phyloP scores from a whole-genome alignment of 169 alveolate genomes.

The Plasmodium malariae region DNA sequence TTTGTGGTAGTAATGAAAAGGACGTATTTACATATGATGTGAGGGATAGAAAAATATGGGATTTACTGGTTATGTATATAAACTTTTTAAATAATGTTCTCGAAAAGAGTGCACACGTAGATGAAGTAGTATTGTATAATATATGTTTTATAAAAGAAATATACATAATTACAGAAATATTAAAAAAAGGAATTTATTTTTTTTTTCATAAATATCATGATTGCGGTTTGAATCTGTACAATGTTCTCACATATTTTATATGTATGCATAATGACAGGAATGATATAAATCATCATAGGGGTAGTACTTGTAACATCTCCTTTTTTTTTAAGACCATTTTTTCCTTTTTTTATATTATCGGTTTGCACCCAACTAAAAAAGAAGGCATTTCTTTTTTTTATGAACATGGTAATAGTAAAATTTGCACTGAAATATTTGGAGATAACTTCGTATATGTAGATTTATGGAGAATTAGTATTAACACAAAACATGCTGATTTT shows the following conservation, averaged over 20 bases:
- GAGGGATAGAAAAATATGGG: conserved; percentile 7
- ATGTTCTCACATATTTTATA: conserved; percentile 22
- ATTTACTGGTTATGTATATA: conserved; percentile 13
- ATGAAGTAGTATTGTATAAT: not conserved
- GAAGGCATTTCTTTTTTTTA: not conserved
- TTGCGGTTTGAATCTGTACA: conserved; percentile 28
- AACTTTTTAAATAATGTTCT: conserved; percentile 17
- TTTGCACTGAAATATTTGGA: not conserved
- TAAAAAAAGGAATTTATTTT: conserved; percentile 3
- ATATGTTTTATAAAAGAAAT: conserved; percentile 34
- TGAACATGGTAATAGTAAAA: not conserved
- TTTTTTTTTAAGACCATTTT: not conserved
- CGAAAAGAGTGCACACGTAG: conserved; percentile 15
- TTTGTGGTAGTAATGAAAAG: not conserved
- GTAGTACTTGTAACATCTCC: not conserved
- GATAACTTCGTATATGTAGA: not conserved
- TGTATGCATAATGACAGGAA: conserved; percentile 22
- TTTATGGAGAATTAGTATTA: conserved; percentile 40
- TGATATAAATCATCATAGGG: not conserved
- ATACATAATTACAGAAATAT: conserved; percentile 3
- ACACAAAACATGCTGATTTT: not conserved
- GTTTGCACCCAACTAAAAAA: not conserved
- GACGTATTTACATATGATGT: not conserved
- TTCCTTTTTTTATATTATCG: conserved; percentile 20
- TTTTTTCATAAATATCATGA: conserved; percentile 30